Conservation (phyloP, 2,329 filamentous ascomycete species). For the Sporothrix humicola region DNA sequence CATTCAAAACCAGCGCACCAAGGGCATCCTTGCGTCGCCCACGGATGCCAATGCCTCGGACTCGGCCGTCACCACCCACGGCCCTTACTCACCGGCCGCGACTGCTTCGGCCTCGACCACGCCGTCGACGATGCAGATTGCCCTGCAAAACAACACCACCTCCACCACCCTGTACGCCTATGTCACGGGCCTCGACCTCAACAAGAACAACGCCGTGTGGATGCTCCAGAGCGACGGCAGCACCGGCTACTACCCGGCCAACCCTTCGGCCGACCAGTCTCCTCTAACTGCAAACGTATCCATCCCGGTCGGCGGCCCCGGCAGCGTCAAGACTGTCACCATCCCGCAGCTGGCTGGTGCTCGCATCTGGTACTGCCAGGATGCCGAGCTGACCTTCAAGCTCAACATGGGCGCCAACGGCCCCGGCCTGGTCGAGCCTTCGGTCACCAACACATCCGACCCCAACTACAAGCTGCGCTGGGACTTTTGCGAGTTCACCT, state of each 20-base stretch:
- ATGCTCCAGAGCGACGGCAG: constrained; percentile 70
- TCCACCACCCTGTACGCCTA: constrained; percentile 69
- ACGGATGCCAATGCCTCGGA: background rate
- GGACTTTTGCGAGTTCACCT: constrained; percentile 74
- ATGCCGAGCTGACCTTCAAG: constrained; percentile 66
- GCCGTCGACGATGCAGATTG: constrained; percentile 59
- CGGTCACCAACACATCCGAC: constrained; percentile 69
- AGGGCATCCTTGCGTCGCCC: constrained; percentile 41
- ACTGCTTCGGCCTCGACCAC: constrained; percentile 25
- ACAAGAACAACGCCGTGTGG: constrained; percentile 64
- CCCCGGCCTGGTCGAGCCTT: constrained; percentile 75
- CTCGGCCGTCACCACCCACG: constrained; percentile 10
- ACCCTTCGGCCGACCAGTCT: constrained; percentile 57
- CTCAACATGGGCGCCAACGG: constrained; percentile 64
- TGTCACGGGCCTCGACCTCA: constrained; percentile 69
- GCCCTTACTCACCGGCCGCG: background rate
- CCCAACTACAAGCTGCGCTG: constrained; percentile 66
- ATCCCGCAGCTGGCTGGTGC: constrained; percentile 74
- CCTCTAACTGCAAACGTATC: constrained; percentile 63
- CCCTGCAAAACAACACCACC: constrained; percentile 68
- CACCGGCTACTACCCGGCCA: constrained; percentile 68
- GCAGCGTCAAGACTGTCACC: constrained; percentile 63
- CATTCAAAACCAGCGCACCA: constrained; percentile 40
- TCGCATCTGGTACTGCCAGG: constrained; percentile 73
- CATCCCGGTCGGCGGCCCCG: constrained; percentile 67